Evolutionary conservation across 202 grass and related monocot species (phyloP).

Genomic region (Brachypodium distachyon): DNA sequence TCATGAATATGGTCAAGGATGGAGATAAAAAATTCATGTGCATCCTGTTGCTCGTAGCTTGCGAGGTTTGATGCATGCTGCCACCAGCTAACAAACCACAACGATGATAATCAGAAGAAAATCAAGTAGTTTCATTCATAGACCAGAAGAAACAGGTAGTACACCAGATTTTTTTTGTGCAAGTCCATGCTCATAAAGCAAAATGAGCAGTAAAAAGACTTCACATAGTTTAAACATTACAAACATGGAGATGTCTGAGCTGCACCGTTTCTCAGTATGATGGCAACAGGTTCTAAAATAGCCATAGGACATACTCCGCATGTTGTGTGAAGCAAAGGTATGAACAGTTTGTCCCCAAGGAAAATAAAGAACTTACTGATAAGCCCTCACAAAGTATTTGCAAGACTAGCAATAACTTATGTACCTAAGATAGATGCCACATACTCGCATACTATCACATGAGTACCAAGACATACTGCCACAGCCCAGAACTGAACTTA

Average conservation of each 20-base stretch:
- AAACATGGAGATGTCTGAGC: background rate
- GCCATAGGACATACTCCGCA: background rate
- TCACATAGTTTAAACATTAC: background rate
- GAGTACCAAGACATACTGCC: background rate
- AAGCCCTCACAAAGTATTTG: background rate
- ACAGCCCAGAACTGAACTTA: background rate
- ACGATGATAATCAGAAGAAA: constrained; percentile 37
- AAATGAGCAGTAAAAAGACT: background rate
- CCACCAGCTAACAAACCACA: constrained; percentile 83
- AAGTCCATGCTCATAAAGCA: background rate
- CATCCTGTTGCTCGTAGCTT: constrained; percentile 94
- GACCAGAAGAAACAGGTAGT: constrained; percentile 18
- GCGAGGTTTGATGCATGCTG: constrained; percentile 88
- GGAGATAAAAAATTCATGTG: constrained; percentile 99
- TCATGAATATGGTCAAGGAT: constrained; percentile 97
- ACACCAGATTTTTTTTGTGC: background rate
- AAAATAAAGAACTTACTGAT: background rate
- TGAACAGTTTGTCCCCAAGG: background rate
- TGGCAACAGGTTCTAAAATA: background rate
- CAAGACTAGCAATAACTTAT: background rate
- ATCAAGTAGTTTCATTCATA: background rate
- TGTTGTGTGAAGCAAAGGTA: background rate
- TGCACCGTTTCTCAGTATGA: background rate
- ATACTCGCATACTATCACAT: background rate
- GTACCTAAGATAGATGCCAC: background rate